These are phyloP conservation scores for Podospora conica DNA, from an alignment of 495 filamentous ascomycete genomes.

Conservation along the genomic window DNA sequence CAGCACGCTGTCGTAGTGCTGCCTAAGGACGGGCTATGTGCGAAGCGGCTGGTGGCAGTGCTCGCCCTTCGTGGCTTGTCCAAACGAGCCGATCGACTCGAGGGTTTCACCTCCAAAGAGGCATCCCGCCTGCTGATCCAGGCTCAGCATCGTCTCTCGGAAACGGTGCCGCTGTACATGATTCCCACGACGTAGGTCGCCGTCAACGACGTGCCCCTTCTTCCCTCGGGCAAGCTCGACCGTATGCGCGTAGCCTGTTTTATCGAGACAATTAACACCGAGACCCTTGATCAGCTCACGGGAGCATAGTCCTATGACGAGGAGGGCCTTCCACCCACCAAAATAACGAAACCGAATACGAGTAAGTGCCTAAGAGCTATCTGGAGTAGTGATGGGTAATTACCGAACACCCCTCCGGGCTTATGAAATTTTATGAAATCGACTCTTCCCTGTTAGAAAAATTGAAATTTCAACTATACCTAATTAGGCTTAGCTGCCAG, in stretches of 20 bases:
- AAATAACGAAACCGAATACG: neutral
- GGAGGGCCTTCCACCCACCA: neutral
- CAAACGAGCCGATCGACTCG: neutral
- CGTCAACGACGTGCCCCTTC: conserved; percentile 42
- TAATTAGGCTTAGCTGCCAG: too few species aligned
- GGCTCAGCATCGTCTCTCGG: conserved; percentile 21
- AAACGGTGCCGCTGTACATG: conserved; percentile 44
- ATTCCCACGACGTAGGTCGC: conserved; percentile 52
- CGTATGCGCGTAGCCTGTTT: conserved; percentile 32
- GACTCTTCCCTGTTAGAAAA: too few species aligned
- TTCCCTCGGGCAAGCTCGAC: conserved; percentile 51
- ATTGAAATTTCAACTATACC: too few species aligned
- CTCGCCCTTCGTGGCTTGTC: conserved; percentile 8
- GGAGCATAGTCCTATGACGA: neutral
- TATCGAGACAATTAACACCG: conserved; percentile 13
- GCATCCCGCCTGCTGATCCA: conserved; percentile 14
- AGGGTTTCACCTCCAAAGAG: conserved; percentile 5
- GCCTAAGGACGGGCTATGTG: conserved; percentile 16
- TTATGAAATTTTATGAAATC: too few species aligned
- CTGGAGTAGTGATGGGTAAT: too few species aligned
- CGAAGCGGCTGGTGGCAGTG: conserved; percentile 16
- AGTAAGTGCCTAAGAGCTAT: conserved; percentile 30
- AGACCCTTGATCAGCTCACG: conserved; percentile 12
- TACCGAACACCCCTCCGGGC: too few species aligned
- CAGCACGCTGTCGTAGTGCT: conserved; percentile 16